These are phyloP conservation scores for Alternaria arbusti DNA, from an alignment of 2,329 filamentous ascomycete species.

Conservation along the genomic window DNA sequence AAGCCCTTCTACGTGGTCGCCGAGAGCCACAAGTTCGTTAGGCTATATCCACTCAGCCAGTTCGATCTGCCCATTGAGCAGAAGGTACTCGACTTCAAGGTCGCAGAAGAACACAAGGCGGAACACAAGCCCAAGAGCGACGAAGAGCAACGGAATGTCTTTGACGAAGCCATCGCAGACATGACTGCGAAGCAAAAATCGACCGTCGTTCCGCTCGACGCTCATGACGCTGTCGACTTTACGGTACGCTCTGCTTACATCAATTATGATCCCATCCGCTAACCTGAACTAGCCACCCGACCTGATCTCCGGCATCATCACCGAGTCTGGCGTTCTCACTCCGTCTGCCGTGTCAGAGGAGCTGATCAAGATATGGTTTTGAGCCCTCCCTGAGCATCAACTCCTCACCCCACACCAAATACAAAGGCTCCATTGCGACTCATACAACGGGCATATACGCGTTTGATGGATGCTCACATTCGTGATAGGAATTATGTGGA, in stretches of 20 bases:
- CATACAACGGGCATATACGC: not conserved
- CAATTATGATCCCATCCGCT: not conserved
- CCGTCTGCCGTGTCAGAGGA: constrained; percentile 74
- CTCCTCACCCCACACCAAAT: constrained; percentile 1
- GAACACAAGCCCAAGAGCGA: constrained; percentile 11
- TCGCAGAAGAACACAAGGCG: constrained; percentile 50
- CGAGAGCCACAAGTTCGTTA: constrained; percentile 96
- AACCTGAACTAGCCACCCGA: constrained; percentile 63
- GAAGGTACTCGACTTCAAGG: constrained; percentile 75
- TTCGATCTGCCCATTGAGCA: constrained; percentile 82
- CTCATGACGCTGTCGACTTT: constrained; percentile 69
- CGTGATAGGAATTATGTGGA: constrained; percentile 14
- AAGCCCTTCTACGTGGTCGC: constrained; percentile 89
- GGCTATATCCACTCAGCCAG: constrained; percentile 82
- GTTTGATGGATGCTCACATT: constrained; percentile 12
- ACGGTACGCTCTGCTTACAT: constrained; percentile 58
- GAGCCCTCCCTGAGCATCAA: constrained; percentile 28
- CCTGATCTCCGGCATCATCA: constrained; percentile 75
- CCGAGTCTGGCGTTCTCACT: constrained; percentile 74
- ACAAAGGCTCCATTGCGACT: constrained; percentile 6
- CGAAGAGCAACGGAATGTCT: constrained; percentile 48
- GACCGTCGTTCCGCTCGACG: constrained; percentile 29
- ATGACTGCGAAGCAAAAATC: constrained; percentile 30
- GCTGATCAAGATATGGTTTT: constrained; percentile 68
- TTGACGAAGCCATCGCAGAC: constrained; percentile 50